Evolutionary conservation across 202 grass and related monocot genomes (phyloP).

Genomic region (Digitaria exilis): DNA sequence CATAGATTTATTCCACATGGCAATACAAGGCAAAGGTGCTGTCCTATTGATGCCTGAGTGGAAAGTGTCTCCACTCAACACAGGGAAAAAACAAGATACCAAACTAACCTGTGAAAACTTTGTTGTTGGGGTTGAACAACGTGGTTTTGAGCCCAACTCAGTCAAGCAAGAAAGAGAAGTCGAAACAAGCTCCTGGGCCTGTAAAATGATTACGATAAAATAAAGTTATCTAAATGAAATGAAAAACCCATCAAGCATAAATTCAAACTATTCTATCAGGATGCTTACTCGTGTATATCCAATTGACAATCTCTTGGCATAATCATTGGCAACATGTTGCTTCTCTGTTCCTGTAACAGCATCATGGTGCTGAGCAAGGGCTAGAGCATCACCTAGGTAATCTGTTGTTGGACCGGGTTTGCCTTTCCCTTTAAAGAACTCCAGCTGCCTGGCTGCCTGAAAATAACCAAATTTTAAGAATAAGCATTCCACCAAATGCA

Average conservation of each 20-base stretch:
- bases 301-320: constrained; percentile 95
- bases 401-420: constrained; percentile 56
- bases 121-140: constrained; percentile 54
- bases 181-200: constrained; percentile 84
- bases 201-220: constrained; percentile 33
- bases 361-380: constrained; percentile 89
- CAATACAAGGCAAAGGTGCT: not conserved
- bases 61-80: not conserved
- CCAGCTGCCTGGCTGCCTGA: constrained; percentile 88
- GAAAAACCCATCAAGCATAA: constrained; percentile 2
- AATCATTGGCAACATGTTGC: constrained; percentile 96
- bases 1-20: not conserved
- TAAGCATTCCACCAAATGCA: not conserved
- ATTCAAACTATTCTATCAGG: constrained; percentile 22
- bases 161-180: constrained; percentile 84
- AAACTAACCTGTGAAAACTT: constrained; percentile 79
- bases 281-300: constrained; percentile 76
- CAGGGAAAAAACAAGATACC: not conserved
- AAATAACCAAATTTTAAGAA: constrained; percentile 33
- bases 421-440: constrained; percentile 71
- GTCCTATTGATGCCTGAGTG: not conserved
- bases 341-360: constrained; percentile 98
- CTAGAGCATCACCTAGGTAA: constrained; percentile 81
- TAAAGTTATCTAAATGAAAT: not conserved
- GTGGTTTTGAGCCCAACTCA: constrained; percentile 55